Base-by-base conservation (phyloP, 2,329 filamentous ascomycete species). In the Curvularia hawaiiensis region DNA sequence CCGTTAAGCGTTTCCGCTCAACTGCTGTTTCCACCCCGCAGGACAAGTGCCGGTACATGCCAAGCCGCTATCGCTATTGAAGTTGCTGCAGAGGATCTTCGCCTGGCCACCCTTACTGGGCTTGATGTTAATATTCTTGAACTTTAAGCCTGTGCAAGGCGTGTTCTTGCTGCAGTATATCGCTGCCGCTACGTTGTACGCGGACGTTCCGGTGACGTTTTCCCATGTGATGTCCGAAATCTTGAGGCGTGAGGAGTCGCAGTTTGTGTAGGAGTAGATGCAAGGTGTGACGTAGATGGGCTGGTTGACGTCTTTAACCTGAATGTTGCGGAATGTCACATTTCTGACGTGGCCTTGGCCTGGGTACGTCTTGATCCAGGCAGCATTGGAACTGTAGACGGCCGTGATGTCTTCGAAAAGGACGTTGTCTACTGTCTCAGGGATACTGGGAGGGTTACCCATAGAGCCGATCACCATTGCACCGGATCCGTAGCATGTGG, bases 401-500 rank as follows among this genome's bases (percentile, higher is more conserved):
- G 67, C 65, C 3, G 60, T 68, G 18, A 71, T 69, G 47, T 77
- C 66, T 58, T 78, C 74, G 54, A 79, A 76, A 24, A 73, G 64
- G 44, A 79, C 63, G 48, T 87, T 80, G 59, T 84, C 79, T 35
- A 87, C 83, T 46, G 82, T 82, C 50, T 83, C 83, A 60, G 80
- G 78, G 48, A 84, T 82, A 11, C 81, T 83, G 0, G 77, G 64
- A 48, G 86, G 86, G 65, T 87, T 84, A 0, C 85, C 85, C 14
- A 87, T 81, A 1, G 80, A 84, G 0, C 85, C 85, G 75, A 87
- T 85, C 16, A 79, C 81, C 62, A 85, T 80, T 9, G 84, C 84
- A 54, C 85, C 82, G 0, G 81, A 84, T 60, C 83, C 83, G 61
- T 87, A 85, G 67, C 84, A 87, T 75, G 84, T 86, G 69, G 86